Evolutionary conservation across 1,139 yeast species (phyloP), one percentile per base, ranked within the genome.

Genomic region (Suhomyces bolitotheri): DNA sequence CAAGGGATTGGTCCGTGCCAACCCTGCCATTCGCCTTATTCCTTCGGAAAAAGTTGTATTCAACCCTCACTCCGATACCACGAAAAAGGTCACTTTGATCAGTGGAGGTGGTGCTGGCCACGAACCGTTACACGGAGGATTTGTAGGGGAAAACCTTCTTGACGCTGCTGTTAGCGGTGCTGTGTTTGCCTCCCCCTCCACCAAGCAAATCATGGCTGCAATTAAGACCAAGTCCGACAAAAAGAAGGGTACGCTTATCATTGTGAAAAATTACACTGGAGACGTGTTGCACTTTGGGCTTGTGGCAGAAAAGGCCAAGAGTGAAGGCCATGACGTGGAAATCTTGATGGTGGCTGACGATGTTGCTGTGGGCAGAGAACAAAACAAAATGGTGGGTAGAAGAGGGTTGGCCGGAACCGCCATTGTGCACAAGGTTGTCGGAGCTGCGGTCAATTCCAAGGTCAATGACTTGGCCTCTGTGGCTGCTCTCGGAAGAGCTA

Each of bases 91-190:
- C 29, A 75, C 88, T 4, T 51, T 90, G 35, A 65, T 90, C 17
- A 81, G 96, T 29, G 96, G 97, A 39, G 97, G 97, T 37, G 97
- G 97, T 20, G 81, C 92, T 7, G 97, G 97, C 24, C 97, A 90
- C 56, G 97, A 90, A 60, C 97, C 97, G 20, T 71, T 90, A 7
- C 96, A 89, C 54, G 92, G 86, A 4, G 97, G 96, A 0, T 89
- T 79, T 55, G 92, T 90, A 10, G 97, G 97, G 5, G 71, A 76
- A 17, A 92, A 92, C 34, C 66, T 84, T 51, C 62, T 90, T 27
- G 88, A 85, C 51, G 95, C 84, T 24, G 97, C 96, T 2, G 96
- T 89, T 7, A 79, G 88, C 36, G 97, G 97, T 22, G 78, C 84
- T 27, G 73, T 87, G 13, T 90, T 90, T 66, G 96, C 97, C 0